Evolutionary conservation across 2,329 filamentous ascomycete genomes (phyloP), one percentile per base, ranked within the genome.

Genomic region (Curvularia sp.): DNA sequence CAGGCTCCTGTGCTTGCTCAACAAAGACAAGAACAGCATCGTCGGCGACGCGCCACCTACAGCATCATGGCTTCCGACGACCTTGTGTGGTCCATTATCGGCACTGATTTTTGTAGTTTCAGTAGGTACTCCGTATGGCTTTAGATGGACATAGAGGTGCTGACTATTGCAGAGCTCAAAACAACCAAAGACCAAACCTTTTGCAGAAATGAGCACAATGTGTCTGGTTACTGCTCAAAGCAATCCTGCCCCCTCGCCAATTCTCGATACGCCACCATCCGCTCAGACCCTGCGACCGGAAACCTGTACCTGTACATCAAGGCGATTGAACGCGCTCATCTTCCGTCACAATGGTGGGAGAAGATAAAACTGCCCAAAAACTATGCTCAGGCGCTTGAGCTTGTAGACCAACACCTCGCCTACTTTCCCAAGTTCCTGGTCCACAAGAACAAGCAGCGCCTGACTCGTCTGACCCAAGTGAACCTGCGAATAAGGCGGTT

Each of bases 261-360:
- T 81, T 91, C 89, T 39, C 87, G 93, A 61, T 97, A 98, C 83
- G 94, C 94, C 60, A 98, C 94, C 8, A 88, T 98, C 61, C 90
- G 94, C 65, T 87, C 91, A 53, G 88, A 96, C 72, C 89, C 93
- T 7, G 81, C 88, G 61, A 93, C 91, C 53, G 90, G 91, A 63
- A 88, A 87, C 8, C 85, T 98, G 63, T 98, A 97, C 81, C 88
- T 98, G 57, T 98, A 96, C 84, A 96, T 97, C 85, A 98, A 97
- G 83, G 82, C 91, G n/a, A 70, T 73, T 46, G 95, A 62, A 85
- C 90, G 75, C 18, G 12, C 94, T 93, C 78, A 86, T 57, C 65
- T 94, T 79, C 95, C 94, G 1, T 89, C 87, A 58, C 96, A 96
- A 79, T 88, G 94, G 81, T 99, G 95, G 95, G 93, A 98, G 81